These are phyloP conservation scores for Globisporangium uncinulatum DNA, from an alignment of 352 stramenopile genomes.

Conservation along the genomic window DNA sequence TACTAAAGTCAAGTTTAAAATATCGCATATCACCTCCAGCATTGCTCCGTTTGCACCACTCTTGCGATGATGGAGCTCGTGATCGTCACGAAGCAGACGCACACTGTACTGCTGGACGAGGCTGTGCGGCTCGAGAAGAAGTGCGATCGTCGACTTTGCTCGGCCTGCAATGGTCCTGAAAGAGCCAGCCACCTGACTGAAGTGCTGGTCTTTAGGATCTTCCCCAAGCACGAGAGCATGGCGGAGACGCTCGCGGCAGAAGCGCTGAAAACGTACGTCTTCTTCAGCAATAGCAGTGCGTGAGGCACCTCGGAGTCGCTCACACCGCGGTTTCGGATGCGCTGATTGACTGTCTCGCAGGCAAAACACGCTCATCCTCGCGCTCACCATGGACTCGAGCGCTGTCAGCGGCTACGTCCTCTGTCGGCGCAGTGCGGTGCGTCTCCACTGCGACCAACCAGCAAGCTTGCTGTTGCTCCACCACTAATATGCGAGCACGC, in stretches of 20 bases:
- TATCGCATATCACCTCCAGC: neutral
- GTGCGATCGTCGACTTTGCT: neutral
- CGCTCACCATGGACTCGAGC: conserved; percentile 13
- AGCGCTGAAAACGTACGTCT: conserved; percentile 3
- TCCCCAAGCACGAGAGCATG: conserved; percentile 16
- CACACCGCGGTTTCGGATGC: neutral
- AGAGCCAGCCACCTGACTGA: neutral
- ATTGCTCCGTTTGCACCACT: neutral
- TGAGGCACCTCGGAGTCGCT: neutral
- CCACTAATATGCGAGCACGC: neutral
- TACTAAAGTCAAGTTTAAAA: conserved; percentile 4
- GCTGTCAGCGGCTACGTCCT: conserved; percentile 37
- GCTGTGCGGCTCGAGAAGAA: conserved; percentile 12
- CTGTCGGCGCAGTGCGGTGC: conserved; percentile 31
- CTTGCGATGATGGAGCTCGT: conserved; percentile 6
- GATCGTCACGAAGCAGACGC: conserved; percentile 10
- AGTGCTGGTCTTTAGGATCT: neutral
- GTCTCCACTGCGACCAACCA: conserved; percentile 1
- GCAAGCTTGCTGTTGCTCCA: neutral
- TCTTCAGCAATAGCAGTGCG: neutral
- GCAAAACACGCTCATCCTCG: conserved; percentile 34
- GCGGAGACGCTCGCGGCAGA: conserved; percentile 8
- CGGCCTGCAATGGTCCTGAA: neutral
- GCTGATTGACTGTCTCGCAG: conserved; percentile 4
- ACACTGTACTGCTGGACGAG: conserved; percentile 6